phyloP scores from a whole-genome alignment of 345 rosid genomes.

The Populus euphratica region DNA sequence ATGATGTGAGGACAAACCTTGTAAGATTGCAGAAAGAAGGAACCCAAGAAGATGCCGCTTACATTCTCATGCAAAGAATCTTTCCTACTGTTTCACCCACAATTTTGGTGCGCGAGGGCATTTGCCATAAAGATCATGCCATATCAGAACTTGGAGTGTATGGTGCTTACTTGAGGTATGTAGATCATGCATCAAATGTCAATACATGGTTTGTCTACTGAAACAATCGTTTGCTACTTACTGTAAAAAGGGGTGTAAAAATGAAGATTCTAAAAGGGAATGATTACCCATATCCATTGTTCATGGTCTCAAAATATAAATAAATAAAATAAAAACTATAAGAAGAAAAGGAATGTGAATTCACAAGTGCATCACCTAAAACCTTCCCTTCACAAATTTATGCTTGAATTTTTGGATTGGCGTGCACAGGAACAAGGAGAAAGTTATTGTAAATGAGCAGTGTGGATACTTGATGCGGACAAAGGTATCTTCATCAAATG shows the following conservation, averaged over 20 bases:
- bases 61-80: constrained; percentile 96
- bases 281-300: not conserved
- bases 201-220: not conserved
- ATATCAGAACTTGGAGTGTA: constrained; percentile 91
- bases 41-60: constrained; percentile 72
- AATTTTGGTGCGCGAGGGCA: constrained; percentile 70
- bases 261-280: not conserved
- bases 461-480: constrained; percentile 89
- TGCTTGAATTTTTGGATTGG: not conserved
- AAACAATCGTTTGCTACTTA: too few species aligned
- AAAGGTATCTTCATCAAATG: constrained; percentile 77
- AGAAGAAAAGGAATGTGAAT: too few species aligned
- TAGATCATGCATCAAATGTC: not conserved
- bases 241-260: not conserved
- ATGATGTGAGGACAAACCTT: constrained; percentile 74
- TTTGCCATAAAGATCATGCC: constrained; percentile 61
- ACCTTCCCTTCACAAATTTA: not conserved
- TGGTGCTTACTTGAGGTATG: constrained; percentile 80
- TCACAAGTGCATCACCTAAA: not conserved
- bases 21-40: constrained; percentile 58
- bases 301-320: not conserved
- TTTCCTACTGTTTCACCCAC: constrained; percentile 65
- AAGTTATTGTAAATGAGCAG: constrained; percentile 65
- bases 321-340: too few species aligned
- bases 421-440: constrained; percentile 73